Conservation (phyloP, 306 rosid genomes). For the Geum urbanum region DNA sequence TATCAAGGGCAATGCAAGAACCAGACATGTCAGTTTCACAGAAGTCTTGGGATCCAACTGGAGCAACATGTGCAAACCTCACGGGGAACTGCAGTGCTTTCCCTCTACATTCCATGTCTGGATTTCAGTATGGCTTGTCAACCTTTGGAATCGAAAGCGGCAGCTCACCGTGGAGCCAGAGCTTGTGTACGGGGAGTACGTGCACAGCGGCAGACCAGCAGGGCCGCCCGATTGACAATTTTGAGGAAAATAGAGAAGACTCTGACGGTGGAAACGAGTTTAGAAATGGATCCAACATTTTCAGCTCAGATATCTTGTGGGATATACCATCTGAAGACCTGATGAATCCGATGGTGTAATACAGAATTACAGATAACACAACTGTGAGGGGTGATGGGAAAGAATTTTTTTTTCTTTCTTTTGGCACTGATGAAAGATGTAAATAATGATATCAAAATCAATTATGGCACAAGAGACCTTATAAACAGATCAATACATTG, state of each 20-base stretch:
- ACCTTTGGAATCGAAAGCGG: constrained; percentile 56
- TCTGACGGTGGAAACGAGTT: constrained; percentile 56
- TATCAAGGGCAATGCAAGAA: constrained; percentile 69
- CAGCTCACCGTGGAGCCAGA: constrained; percentile 78
- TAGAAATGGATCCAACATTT: constrained; percentile 60
- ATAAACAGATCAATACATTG: constrained; percentile 28
- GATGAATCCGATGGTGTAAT: constrained; percentile 61
- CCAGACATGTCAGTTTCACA: constrained; percentile 46
- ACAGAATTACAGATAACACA: constrained; percentile 31
- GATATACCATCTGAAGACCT: constrained; percentile 83
- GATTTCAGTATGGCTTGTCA: constrained; percentile 50
- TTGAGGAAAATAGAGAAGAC: constrained; percentile 54
- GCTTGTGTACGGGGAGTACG: constrained; percentile 78
- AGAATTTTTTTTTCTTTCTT: constrained; percentile 33
- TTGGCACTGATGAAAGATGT: constrained; percentile 36
- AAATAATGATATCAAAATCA: constrained; percentile 55
- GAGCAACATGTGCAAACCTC: constrained; percentile 40
- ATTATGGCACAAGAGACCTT: constrained; percentile 24
- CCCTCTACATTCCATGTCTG: constrained; percentile 38
- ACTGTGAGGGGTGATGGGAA: constrained; percentile 18
- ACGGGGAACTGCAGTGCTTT: constrained; percentile 57
- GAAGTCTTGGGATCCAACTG: constrained; percentile 61
- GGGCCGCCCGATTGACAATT: constrained; percentile 47
- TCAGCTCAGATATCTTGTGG: constrained; percentile 80
- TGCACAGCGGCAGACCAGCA: constrained; percentile 71